A percentile compares a stretch with the other conserved stretches of the same genome.
phyloP scores from a whole-genome alignment of 2,329 filamentous ascomycete genomes.

The Grosmannia serpens region DNA sequence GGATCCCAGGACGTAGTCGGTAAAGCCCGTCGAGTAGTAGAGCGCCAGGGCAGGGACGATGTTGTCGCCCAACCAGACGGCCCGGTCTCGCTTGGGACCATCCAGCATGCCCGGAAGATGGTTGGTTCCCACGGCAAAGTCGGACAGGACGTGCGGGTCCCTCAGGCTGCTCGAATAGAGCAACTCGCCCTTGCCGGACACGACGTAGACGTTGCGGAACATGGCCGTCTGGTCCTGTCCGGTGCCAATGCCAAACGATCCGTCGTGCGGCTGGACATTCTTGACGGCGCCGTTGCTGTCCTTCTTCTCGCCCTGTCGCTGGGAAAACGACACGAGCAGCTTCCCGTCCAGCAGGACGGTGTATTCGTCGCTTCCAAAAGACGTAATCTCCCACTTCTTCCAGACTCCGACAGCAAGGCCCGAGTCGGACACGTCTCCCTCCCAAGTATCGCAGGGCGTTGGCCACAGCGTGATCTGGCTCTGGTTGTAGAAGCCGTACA shows the following conservation, averaged over 20 bases:
- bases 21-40: not conserved
- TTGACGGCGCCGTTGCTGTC: not conserved
- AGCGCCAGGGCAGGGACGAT: not conserved
- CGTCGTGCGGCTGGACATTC: not conserved
- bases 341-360: not conserved
- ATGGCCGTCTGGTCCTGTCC: not conserved
- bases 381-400: not conserved
- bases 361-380: not conserved
- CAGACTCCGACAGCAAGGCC: not conserved
- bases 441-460: not conserved
- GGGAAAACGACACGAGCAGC: not conserved
- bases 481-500: not conserved
- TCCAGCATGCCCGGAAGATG: slow-evolving; percentile 2
- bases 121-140: not conserved
- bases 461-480: not conserved
- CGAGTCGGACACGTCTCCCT: not conserved
- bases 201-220: not conserved
- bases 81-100: slow-evolving; percentile 9
- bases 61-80: slow-evolving; percentile 8
- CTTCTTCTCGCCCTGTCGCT: not conserved
- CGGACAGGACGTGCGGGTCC: not conserved
- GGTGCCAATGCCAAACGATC: not conserved
- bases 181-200: not conserved
- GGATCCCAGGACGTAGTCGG: not conserved
- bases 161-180: not conserved